Evolutionary conservation across 192 early-diverging fungal genomes (phyloP).

Genomic region (Globomyces pollinis-pini): DNA sequence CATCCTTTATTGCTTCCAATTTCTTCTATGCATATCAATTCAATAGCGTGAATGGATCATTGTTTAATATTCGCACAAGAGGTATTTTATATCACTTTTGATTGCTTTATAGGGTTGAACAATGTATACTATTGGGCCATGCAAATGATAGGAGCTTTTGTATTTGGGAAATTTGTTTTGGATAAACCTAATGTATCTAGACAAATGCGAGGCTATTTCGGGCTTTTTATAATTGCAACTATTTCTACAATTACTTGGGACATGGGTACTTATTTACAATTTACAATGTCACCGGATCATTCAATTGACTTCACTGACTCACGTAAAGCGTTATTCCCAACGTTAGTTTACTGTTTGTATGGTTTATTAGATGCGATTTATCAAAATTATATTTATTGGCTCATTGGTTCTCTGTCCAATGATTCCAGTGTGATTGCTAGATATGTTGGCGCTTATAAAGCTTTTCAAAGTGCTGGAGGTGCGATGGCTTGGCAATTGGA

Average conservation of each 20-base stretch:
- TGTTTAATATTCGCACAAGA: conserved; percentile 63
- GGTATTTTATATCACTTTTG: neutral
- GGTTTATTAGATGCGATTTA: conserved; percentile 76
- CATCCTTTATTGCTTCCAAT: conserved; percentile 66
- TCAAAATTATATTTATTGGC: conserved; percentile 77
- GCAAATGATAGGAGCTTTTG: conserved; percentile 62
- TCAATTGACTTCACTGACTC: neutral
- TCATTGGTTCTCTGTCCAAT: conserved; percentile 79
- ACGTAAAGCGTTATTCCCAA: conserved; percentile 12
- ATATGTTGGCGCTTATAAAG: conserved; percentile 81
- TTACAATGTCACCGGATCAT: neutral
- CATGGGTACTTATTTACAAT: neutral
- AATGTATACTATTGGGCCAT: conserved; percentile 68
- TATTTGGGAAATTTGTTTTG: conserved; percentile 54
- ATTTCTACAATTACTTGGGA: neutral
- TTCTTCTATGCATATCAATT: conserved; percentile 77
- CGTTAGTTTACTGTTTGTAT: conserved; percentile 63
- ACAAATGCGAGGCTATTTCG: neutral
- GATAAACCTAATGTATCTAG: neutral
- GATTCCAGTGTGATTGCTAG: conserved; percentile 47
- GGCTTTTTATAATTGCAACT: neutral
- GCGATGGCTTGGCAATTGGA: conserved; percentile 15
- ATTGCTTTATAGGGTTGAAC: conserved; percentile 61
- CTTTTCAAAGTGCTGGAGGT: conserved; percentile 71
- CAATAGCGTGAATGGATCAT: conserved; percentile 40